These are phyloP conservation scores for Entelexis sorbosivorans DNA, from an alignment of 1,139 yeast genomes.

Conservation along the genomic window DNA sequence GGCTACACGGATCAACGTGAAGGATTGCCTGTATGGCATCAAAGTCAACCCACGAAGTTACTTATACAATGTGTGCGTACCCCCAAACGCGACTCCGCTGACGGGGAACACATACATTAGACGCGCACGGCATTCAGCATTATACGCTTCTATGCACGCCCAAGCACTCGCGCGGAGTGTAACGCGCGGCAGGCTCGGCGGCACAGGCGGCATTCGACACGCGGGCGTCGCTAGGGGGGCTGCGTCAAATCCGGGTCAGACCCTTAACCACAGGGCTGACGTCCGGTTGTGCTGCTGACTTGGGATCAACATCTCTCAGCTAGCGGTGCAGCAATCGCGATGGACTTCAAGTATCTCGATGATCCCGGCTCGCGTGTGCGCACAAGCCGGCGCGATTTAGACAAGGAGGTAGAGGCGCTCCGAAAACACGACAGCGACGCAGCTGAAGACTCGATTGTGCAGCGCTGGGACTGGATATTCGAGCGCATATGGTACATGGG, in stretches of 20 bases:
- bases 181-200: too few relatives aligned
- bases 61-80: too few relatives aligned
- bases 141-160: too few relatives aligned
- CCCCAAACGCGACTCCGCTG: too few relatives aligned
- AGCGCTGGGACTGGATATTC: conserved; percentile 4
- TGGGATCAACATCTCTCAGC: neutral
- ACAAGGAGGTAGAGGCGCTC: neutral
- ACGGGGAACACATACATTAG: too few relatives aligned
- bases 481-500: conserved; percentile 22
- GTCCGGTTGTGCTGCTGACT: neutral
- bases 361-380: conserved; percentile 9
- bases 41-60: too few relatives aligned
- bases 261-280: neutral
- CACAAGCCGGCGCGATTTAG: neutral
- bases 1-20: too few relatives aligned
- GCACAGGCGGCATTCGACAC: too few relatives aligned
- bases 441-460: conserved; percentile 7
- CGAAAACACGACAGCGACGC: neutral
- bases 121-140: too few relatives aligned
- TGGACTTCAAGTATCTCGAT: conserved; percentile 8
- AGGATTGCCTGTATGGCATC: too few relatives aligned
- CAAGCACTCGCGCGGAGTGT: too few relatives aligned
- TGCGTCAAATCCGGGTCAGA: neutral
- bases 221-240: too few relatives aligned
- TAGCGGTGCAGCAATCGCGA: neutral